Percentiles rank a stretch among this genome's conserved stretches.
Evolutionary conservation across 1,139 yeast species (phyloP).

Genomic region (Geotrichum candidum): DNA sequence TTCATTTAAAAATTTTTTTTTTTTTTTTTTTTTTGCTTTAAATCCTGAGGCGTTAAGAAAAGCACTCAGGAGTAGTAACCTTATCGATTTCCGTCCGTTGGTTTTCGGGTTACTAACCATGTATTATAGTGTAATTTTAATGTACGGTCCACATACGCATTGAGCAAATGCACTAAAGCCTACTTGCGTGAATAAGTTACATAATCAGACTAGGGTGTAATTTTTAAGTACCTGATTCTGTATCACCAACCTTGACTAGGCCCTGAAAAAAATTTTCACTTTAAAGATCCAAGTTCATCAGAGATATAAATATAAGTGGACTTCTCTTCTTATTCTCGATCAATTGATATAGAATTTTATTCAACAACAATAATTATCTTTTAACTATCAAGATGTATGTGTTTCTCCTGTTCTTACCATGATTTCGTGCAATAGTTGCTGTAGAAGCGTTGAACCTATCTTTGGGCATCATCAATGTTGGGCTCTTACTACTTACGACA

Average conservation of each 20-base stretch:
- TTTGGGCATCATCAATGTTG: too few species aligned
- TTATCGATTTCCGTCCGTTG: background rate
- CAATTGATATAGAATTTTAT: background rate
- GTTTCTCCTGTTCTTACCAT: background rate
- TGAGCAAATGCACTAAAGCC: background rate
- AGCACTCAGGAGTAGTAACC: background rate
- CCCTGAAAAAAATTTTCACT: background rate
- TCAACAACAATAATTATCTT: background rate
- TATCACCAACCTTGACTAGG: background rate
- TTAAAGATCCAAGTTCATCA: background rate
- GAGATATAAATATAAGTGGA: background rate
- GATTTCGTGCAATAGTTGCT: background rate
- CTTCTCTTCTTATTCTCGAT: background rate
- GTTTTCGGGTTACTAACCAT: background rate
- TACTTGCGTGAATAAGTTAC: background rate
- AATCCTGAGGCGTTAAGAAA: background rate
- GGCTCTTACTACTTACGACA: background rate
- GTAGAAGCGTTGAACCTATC: too few species aligned
- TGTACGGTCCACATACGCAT: background rate
- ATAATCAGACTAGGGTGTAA: background rate
- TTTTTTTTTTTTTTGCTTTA: too few species aligned
- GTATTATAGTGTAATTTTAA: background rate
- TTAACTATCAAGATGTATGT: too few species aligned
- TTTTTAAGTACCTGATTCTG: background rate
- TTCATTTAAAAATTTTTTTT: too few species aligned